Base-by-base conservation (phyloP, 2,329 filamentous ascomycete species). In the Colletotrichum lini region DNA sequence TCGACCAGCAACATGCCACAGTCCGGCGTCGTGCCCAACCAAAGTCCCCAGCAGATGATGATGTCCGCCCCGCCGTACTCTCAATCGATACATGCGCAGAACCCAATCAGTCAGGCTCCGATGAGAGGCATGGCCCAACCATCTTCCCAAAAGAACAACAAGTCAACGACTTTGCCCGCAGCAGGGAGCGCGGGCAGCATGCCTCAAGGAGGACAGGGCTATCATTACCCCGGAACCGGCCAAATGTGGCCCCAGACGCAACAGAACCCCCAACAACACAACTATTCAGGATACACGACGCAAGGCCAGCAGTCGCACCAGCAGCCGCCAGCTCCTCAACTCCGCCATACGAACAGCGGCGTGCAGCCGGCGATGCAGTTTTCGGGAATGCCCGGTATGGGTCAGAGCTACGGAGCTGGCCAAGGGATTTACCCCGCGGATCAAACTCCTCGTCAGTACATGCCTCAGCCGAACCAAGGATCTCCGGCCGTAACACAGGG, bases 171-270 rank as follows among this genome's bases (percentile, higher is more conserved):
- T 70, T 82, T 89, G 63, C 82, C 88, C 61, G 83, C 89, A 79
- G 87, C 54, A 82, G 72, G 70, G 47, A 67, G 70, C 21, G 58
- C 87, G 8, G 84, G 83, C 60, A 85, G 79, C 75, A 83, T 90
- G 79, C 84, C 80, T 75, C 90, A 85, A 77, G 82, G 83, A 65
- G 77, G 84, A 8, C 87, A 87, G 75, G 83, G 87, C 72, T 92
- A 92, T 79, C 91, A 88, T 75, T 94, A 93, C 76, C 84, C 85
- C 15, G 86, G 88, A 67, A 85, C 88, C 50, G 84, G 83, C 71
- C 89, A 89, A 77, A 90, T 92, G 85, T 93, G 90, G 90, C 87
- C 88, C 42, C 91, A 93, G 74, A 87, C 88, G 59, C 89, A 91
- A 52, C 92, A 92, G 79, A 85, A 88, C 18, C 85, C 89, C 12